These are phyloP conservation scores for Erythrobasidium hasegawianum DNA, from an alignment of 1,284 basidiomycete species.

Conservation along the genomic window DNA sequence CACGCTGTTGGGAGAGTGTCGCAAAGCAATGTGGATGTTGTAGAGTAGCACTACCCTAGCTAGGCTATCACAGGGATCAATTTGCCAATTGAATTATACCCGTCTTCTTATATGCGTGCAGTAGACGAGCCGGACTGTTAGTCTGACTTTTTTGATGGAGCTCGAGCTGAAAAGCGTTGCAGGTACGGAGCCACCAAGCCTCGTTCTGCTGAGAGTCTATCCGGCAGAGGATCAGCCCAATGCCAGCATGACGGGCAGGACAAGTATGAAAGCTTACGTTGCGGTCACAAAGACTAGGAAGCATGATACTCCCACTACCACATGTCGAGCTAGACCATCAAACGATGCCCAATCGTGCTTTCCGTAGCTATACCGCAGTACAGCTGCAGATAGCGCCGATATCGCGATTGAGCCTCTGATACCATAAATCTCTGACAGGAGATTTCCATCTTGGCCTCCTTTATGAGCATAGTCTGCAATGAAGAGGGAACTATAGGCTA, in stretches of 20 bases:
- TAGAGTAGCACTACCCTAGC: too few species aligned
- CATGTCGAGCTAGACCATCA: slow-evolving; percentile 6
- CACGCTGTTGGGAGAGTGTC: too few species aligned
- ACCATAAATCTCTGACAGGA: background rate
- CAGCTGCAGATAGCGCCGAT: background rate
- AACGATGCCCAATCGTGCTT: background rate
- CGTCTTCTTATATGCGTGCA: too few species aligned
- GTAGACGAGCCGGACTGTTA: too few species aligned
- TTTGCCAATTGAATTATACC: too few species aligned
- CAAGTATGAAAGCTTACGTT: background rate
- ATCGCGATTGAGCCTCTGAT: background rate
- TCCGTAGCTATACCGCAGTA: slow-evolving; percentile 1
- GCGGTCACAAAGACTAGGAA: background rate
- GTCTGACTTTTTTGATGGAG: too few species aligned
- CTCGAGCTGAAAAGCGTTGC: too few species aligned
- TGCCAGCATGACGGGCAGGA: background rate
- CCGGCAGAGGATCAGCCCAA: background rate
- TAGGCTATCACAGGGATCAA: too few species aligned
- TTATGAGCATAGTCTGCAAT: background rate
- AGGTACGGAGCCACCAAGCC: too few species aligned
- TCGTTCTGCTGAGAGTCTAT: background rate
- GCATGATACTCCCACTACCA: slow-evolving; percentile 1
- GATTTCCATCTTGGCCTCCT: background rate
- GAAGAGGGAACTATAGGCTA: slow-evolving; percentile 49
- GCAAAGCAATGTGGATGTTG: too few species aligned